Conservation (phyloP, 1,284 basidiomycete genomes). For the Mycena sp. region DNA sequence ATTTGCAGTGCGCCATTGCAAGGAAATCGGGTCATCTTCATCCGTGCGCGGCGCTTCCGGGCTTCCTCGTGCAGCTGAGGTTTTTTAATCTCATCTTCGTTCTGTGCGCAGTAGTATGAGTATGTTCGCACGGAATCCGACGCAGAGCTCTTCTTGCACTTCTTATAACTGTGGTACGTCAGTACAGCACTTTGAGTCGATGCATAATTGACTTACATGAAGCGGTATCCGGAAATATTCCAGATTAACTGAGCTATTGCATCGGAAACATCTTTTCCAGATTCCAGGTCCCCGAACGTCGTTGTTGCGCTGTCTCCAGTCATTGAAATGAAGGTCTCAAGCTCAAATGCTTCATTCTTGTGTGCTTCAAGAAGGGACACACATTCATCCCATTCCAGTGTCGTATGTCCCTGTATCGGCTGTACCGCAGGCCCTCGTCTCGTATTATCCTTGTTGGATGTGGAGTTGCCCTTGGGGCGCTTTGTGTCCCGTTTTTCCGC, state of each 20-base stretch:
- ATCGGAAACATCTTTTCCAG: neutral
- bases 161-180: too few species aligned
- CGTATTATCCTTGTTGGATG: neutral
- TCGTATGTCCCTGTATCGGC: neutral
- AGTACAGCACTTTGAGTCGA: too few species aligned
- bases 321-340: neutral
- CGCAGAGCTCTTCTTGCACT: too few species aligned
- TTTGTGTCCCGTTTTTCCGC: neutral
- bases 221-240: neutral
- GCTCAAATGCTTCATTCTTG: slow-evolving; percentile 5
- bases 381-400: neutral
- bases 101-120: too few species aligned
- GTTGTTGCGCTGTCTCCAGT: neutral
- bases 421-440: neutral
- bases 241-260: neutral
- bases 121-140: too few species aligned
- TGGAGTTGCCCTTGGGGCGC: neutral
- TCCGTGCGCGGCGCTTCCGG: neutral
- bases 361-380: neutral
- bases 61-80: neutral
- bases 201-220: too few species aligned
- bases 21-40: neutral
- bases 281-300: neutral
- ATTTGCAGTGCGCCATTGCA: neutral
- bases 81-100: neutral